phyloP scores from a whole-genome alignment of 805 yeast species.

The Lipomyces yamadae region DNA sequence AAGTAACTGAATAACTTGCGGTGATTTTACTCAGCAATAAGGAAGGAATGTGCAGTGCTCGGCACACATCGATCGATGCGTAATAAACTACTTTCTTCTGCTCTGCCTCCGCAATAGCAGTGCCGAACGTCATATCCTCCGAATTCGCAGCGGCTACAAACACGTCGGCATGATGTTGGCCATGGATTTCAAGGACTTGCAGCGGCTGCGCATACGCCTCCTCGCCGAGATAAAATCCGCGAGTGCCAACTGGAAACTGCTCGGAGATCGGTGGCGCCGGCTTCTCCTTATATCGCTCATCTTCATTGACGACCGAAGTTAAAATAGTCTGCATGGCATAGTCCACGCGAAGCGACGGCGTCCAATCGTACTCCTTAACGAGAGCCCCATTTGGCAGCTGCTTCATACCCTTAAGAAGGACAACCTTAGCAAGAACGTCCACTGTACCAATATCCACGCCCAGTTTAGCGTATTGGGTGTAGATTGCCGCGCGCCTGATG shows the following conservation, averaged over 20 bases:
- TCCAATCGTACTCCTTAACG: slow-evolving; percentile 67
- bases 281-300: slow-evolving; percentile 71
- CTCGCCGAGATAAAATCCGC: slow-evolving; percentile 80
- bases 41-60: slow-evolving; percentile 60
- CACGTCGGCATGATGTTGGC: slow-evolving; percentile 45
- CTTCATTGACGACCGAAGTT: slow-evolving; percentile 72
- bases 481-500: slow-evolving; percentile 10
- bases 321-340: slow-evolving; percentile 85
- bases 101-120: slow-evolving; percentile 63
- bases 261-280: slow-evolving; percentile 77
- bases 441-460: slow-evolving; percentile 67
- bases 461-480: slow-evolving; percentile 24
- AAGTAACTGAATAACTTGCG: slow-evolving; percentile 67
- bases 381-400: slow-evolving; percentile 75
- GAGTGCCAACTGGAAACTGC: slow-evolving; percentile 76
- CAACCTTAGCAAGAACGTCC: slow-evolving; percentile 68
- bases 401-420: slow-evolving; percentile 75
- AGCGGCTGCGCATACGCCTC: slow-evolving; percentile 83
- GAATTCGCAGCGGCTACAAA: slow-evolving; percentile 35
- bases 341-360: slow-evolving; percentile 50
- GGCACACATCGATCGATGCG: slow-evolving; percentile 69
- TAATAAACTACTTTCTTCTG: slow-evolving; percentile 57
- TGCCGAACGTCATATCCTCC: slow-evolving; percentile 70
- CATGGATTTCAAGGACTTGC: slow-evolving; percentile 50
- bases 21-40: slow-evolving; percentile 77